Conservation (phyloP, 768 basidiomycete genomes). For the Kockovaella imperatae region DNA sequence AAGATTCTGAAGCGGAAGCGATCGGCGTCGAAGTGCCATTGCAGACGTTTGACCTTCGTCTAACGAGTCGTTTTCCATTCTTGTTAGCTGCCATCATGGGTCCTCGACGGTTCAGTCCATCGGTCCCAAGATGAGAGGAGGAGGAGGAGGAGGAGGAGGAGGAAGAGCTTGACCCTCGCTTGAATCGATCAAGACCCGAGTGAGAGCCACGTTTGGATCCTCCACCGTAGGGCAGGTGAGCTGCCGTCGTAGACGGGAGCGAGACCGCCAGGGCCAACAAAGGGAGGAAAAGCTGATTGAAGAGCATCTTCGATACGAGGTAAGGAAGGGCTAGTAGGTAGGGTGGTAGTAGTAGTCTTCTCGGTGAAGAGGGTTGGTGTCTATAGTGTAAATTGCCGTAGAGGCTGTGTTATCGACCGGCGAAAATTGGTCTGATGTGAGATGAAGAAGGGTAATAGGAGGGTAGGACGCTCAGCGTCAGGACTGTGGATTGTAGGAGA, state of each 20-base stretch:
- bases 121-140: neutral
- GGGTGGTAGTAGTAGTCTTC: no score
- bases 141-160: neutral
- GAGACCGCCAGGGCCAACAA: conserved; percentile 20
- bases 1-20: conserved; percentile 11
- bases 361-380: neutral
- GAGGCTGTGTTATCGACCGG: conserved; percentile 19
- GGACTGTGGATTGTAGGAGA: neutral
- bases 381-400: conserved; percentile 4
- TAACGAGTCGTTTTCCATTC: conserved; percentile 30
- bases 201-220: conserved; percentile 6
- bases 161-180: neutral
- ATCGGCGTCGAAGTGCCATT: conserved; percentile 9
- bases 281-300: conserved; percentile 26
- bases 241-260: conserved; percentile 6
- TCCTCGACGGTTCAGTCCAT: neutral
- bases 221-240: conserved; percentile 5
- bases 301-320: conserved; percentile 20
- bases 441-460: neutral
- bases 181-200: neutral
- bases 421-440: conserved; percentile 29
- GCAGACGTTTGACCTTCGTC: conserved; percentile 9
- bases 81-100: conserved; percentile 26
- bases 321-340: no score
- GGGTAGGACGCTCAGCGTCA: conserved; percentile 7